Conservation (phyloP, 495 filamentous ascomycete species). For the Usnea hakonensis region DNA sequence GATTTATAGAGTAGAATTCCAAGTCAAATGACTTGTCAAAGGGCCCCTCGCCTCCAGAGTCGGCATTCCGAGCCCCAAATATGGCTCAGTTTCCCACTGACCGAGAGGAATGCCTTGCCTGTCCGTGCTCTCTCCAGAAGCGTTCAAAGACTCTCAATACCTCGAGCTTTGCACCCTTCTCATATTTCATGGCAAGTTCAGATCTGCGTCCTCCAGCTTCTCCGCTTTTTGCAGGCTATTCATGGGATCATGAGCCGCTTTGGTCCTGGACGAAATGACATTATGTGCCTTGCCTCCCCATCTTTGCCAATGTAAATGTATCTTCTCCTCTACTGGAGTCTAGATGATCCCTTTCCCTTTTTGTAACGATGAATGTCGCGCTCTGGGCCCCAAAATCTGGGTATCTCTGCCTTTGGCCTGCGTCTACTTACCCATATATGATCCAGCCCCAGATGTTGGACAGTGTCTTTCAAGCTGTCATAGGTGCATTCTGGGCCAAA, state of each 20-base stretch:
- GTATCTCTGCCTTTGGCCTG: background rate
- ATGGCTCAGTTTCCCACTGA: background rate
- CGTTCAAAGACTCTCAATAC: background rate
- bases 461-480: background rate
- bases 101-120: background rate
- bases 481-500: no score
- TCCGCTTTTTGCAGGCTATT: background rate
- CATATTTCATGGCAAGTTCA: background rate
- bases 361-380: background rate
- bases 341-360: background rate
- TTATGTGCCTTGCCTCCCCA: background rate
- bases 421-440: background rate
- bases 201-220: background rate
- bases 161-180: background rate
- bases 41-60: background rate
- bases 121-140: background rate
- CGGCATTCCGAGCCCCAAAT: background rate
- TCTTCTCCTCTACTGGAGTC: background rate
- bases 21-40: background rate
- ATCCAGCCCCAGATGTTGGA: background rate
- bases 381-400: background rate
- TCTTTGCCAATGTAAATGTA: background rate
- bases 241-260: background rate
- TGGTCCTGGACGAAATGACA: background rate
- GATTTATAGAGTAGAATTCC: background rate